These are phyloP conservation scores for Diospyros kaki DNA, from an alignment of 148 eudicot species.

Conservation along the genomic window DNA sequence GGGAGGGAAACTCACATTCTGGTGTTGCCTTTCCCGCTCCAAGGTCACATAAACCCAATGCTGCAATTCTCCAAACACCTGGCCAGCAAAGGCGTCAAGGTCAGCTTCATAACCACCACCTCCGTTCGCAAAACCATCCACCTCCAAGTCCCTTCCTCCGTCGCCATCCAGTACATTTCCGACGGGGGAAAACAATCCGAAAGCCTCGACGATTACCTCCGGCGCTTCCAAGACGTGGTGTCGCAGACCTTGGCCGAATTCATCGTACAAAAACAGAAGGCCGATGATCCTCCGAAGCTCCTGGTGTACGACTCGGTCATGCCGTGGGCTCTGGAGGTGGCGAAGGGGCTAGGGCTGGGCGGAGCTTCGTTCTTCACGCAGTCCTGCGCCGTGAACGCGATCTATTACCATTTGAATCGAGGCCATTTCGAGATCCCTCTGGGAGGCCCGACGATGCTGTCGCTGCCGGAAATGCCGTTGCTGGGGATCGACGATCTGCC, in stretches of 20 bases:
- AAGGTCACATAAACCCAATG: conserved; percentile 62
- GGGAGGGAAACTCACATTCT: conserved; percentile 24
- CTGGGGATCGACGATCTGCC: conserved; percentile 33
- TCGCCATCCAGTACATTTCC: background rate
- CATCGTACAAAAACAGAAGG: background rate
- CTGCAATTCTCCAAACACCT: conserved; percentile 42
- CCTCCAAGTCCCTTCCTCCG: background rate
- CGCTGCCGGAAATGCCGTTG: conserved; percentile 19
- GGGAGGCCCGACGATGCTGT: background rate
- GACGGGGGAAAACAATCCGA: background rate
- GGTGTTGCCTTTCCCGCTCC: conserved; percentile 42
- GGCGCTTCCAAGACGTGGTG: background rate
- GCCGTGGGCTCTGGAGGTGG: conserved; percentile 52
- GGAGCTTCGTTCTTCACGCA: conserved; percentile 57
- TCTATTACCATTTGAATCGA: conserved; percentile 33
- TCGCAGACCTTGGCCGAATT: conserved; percentile 2
- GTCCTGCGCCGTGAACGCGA: conserved; percentile 30
- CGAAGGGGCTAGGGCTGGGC: conserved; percentile 16
- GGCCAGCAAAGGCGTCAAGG: conserved; percentile 29
- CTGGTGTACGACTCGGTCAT: conserved; percentile 42
- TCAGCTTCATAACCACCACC: conserved; percentile 27
- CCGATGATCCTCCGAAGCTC: background rate
- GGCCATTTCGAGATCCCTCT: conserved; percentile 25
- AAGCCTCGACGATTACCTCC: conserved; percentile 1
- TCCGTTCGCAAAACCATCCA: background rate